Base-by-base conservation (phyloP, 164 flowering plant genomes). In the Protea cynaroides region DNA sequence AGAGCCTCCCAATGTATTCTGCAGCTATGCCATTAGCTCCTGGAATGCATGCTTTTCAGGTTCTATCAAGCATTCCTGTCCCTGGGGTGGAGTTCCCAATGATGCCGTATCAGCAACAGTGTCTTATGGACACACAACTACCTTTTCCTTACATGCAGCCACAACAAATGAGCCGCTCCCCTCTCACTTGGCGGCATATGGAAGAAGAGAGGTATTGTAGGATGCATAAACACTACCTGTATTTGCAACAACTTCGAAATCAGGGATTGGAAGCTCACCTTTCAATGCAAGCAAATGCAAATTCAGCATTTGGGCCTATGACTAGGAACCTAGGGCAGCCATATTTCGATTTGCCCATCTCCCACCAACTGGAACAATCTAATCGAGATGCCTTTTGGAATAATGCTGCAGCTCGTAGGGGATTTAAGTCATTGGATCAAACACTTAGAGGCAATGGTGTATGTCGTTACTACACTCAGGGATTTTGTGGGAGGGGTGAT, bases 201-300 rank as follows among this genome's bases (percentile, higher is more conserved):
- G 74, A 78, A 36, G 76, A 75, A 61, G 78, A 78, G 38, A 72
- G 57, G 13, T 65, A 36, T 57, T 69, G 59, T 18, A 58, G 65
- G 61, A 68, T 77, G 77, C 75, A 71, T 29, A 76, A 65, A 49
- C 81, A 74, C 23, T 66, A 56, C 68, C 40, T 73, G 51, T 78
- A 70, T 62, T 56, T 67, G 59, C 80, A 76, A 64, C 73, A 72
- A 23, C 65, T 70, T 14, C 56, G 36, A 1, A 74, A 62, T 61
- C 78, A 65, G 55, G 62, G 46, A 22, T 19, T 60, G 13, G 77
- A 76, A 58, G 50, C 63, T 65, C 73, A 63, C 25, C 52, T 58
- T 69, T 66, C 66, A 9, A 25, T 67, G 36, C 78, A 67, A 58
- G 69, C 61, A 50, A 65, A 63, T 65, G 72, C 71, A 0, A 71